Evolutionary conservation across 2,329 filamentous ascomycete species (phyloP), one percentile per base, ranked within the genome.

Genomic region (Trichoderma koningii): DNA sequence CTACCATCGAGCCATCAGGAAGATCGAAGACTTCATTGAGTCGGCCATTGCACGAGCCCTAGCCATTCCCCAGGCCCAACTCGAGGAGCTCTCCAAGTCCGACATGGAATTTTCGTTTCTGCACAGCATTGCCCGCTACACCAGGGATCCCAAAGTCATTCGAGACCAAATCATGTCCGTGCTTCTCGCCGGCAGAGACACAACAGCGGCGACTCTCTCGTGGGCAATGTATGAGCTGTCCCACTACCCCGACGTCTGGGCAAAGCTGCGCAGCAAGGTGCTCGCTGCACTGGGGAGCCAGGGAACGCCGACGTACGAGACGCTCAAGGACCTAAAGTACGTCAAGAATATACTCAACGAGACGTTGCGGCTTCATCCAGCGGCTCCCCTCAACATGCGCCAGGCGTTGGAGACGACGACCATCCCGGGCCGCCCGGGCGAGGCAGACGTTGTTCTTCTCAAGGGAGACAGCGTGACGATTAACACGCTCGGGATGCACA

Each of bases 321-420:
- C 96, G 73, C 82, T 97, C 65, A 97, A 96, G 80, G 83, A 83
- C 68, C 96, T 97, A 90, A 90, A 89, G 71, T 96, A 94, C 75
- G 84, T 95, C 64, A 81, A 87, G 75, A 82, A 88, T 70, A 79
- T 89, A 52, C 83, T 96, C 71, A 89, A 90, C 77, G 92, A 96
- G 78, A 89, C 87, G 0, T 83, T 93, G 67, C 87, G 91, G 14
- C 77, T 93, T 7, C 92, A 93, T 75, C 91, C 91, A 1, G 84
- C 86, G 15, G 89, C 94, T 0, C 91, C 92, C 1, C 89, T 89
- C 79, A 95, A 94, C 77, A 84, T 91, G 60, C 88, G 92, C 67
- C 56, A 66, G n/a, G 66, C 60, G 3, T 23, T 69, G 5, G 51
- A 69, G 53, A 64, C 67, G n/a, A 68, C 68, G 4, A 66, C 62